Percentiles rank a stretch among this genome's conserved stretches.
Evolutionary conservation across 106 monocot genomes (phyloP).

Genomic region (Alisma plantagoaquatica): DNA sequence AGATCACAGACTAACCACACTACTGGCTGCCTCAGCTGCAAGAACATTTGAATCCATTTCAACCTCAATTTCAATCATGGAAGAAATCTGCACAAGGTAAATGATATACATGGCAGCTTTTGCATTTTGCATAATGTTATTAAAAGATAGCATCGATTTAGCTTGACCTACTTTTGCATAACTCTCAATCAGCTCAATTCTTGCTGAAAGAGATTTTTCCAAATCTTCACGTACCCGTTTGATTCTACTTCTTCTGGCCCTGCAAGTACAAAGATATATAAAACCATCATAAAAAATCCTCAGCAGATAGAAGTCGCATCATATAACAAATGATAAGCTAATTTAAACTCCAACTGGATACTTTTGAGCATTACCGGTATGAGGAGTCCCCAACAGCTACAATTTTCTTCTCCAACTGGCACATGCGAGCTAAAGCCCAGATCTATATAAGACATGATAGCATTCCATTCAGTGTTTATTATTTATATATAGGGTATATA

Average conservation of each 20-base stretch:
- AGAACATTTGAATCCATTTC: slow-evolving; percentile 96
- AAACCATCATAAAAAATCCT: too few relatives aligned
- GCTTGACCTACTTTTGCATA: slow-evolving; percentile 74
- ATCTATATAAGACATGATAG: slow-evolving; percentile 37
- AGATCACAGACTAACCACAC: slow-evolving; percentile 37
- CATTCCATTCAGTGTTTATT: too few relatives aligned
- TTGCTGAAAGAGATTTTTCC: slow-evolving; percentile 62
- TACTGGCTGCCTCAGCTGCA: slow-evolving; percentile 78
- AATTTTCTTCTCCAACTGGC: slow-evolving; percentile 95
- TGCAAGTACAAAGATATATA: too few relatives aligned
- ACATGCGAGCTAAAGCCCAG: slow-evolving; percentile 97
- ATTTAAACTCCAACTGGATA: too few relatives aligned
- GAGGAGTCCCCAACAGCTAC: slow-evolving; percentile 86
- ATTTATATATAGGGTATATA: too few relatives aligned
- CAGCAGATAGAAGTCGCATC: too few relatives aligned
- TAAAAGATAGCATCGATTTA: neutral
- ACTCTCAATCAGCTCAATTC: slow-evolving; percentile 85
- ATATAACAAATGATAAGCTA: too few relatives aligned
- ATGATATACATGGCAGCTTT: neutral
- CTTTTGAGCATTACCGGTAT: slow-evolving; percentile 48
- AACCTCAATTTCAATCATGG: slow-evolving; percentile 99
- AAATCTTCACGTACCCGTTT: slow-evolving; percentile 79
- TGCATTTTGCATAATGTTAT: too few relatives aligned
- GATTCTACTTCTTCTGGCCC: slow-evolving; percentile 71
- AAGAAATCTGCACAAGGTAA: slow-evolving; percentile 55